Evolutionary conservation across 1,139 yeast species (phyloP).

Genomic region (Sugiyamaella xylanicola): DNA sequence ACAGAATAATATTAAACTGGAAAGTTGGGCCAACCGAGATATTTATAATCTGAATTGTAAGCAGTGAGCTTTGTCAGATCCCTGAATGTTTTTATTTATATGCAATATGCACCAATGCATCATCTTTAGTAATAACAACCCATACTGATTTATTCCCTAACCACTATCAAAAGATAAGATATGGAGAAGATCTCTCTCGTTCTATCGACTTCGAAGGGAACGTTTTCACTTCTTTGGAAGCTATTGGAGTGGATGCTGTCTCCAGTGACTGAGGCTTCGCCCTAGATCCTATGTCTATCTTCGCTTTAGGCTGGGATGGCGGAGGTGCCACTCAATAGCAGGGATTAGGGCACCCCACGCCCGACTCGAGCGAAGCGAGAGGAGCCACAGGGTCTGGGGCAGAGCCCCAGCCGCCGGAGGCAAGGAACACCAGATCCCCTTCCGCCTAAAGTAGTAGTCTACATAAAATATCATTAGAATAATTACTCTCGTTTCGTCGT

Average conservation of each 20-base stretch:
- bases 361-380: conserved; percentile 1
- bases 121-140: not conserved
- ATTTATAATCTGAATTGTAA: not conserved
- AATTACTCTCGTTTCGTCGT: conserved; percentile 26
- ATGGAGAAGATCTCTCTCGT: too few relatives aligned
- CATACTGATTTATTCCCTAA: not conserved
- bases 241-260: too few relatives aligned
- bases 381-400: conserved; percentile 1
- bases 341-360: too few relatives aligned
- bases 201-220: too few relatives aligned
- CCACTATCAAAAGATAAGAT: conserved; percentile 9
- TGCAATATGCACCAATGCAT: not conserved
- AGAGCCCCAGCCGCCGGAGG: conserved; percentile 3
- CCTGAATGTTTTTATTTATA: conserved; percentile 1
- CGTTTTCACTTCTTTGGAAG: too few relatives aligned
- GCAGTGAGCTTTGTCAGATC: not conserved
- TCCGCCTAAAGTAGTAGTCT: not conserved
- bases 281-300: too few relatives aligned
- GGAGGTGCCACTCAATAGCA: too few relatives aligned
- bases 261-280: too few relatives aligned
- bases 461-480: conserved; percentile 11
- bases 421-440: too few relatives aligned
- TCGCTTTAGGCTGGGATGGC: too few relatives aligned
- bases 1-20: too few relatives aligned
- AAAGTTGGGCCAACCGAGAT: too few relatives aligned